A percentile compares a stretch with the other conserved stretches of the same genome.
Conservation (phyloP, 2,329 filamentous ascomycete species). For the Chaetomium olivaceum region DNA sequence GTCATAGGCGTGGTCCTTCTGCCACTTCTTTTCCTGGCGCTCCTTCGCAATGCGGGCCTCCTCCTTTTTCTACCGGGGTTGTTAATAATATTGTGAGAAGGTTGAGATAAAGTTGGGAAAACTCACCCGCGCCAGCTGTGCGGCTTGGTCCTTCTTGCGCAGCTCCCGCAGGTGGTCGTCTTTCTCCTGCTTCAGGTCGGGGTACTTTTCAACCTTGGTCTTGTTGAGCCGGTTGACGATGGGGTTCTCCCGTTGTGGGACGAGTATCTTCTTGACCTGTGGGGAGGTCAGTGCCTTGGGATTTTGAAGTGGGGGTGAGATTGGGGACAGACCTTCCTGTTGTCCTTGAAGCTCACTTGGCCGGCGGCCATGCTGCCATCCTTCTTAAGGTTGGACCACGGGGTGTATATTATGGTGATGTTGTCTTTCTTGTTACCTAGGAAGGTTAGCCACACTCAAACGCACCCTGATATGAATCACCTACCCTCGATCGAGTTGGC, state of each 20-base stretch:
- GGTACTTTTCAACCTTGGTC: slow-evolving; percentile 85
- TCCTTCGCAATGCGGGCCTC: slow-evolving; percentile 73
- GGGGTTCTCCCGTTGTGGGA: slow-evolving; percentile 77
- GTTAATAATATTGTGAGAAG: not conserved
- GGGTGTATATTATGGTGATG: slow-evolving; percentile 93
- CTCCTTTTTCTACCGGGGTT: slow-evolving; percentile 67
- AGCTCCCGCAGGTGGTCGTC: slow-evolving; percentile 73
- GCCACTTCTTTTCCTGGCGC: slow-evolving; percentile 84
- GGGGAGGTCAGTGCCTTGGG: not conserved
- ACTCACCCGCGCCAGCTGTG: slow-evolving; percentile 60
- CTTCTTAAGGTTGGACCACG: slow-evolving; percentile 92
- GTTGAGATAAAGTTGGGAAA: not conserved
- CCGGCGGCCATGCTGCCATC: slow-evolving; percentile 94
- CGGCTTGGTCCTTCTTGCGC: slow-evolving; percentile 68
- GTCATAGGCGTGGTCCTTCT: slow-evolving; percentile 98
- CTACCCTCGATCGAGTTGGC: slow-evolving; percentile 95
- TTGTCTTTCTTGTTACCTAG: slow-evolving; percentile 98
- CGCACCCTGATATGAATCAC: not conserved
- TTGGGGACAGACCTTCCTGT: slow-evolving; percentile 54
- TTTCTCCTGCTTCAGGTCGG: slow-evolving; percentile 79
- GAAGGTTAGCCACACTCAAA: not conserved
- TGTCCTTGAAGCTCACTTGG: slow-evolving; percentile 92
- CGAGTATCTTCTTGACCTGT: slow-evolving; percentile 79
- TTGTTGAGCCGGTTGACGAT: slow-evolving; percentile 99
- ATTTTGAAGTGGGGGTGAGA: not conserved